Conservation (phyloP, 495 filamentous ascomycete species). For the Xylaria intraflava region DNA sequence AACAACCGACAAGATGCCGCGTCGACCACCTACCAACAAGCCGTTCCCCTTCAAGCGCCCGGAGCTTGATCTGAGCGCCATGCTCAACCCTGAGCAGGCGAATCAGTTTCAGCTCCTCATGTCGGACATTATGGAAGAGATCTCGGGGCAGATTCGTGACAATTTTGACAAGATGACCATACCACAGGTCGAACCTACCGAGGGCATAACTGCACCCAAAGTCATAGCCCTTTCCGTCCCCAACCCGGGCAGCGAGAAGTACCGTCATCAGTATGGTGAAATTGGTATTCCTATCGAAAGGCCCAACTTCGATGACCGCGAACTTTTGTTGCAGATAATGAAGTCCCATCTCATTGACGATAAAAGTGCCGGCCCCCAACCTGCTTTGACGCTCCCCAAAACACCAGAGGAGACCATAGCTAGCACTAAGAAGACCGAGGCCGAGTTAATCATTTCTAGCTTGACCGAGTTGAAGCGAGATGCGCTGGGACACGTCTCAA, state of each 20-base stretch:
- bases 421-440: slow-evolving; percentile 17
- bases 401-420: slow-evolving; percentile 11
- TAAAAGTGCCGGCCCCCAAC: not conserved
- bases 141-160: slow-evolving; percentile 40
- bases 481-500: slow-evolving; percentile 33
- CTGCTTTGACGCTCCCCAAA: slow-evolving; percentile 12
- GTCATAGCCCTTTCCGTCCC: slow-evolving; percentile 12
- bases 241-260: slow-evolving; percentile 21
- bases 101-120: slow-evolving; percentile 30
- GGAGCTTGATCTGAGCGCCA: slow-evolving; percentile 18
- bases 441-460: slow-evolving; percentile 25
- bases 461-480: slow-evolving; percentile 40
- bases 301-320: slow-evolving; percentile 8
- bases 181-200: slow-evolving; percentile 4
- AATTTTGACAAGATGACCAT: slow-evolving; percentile 38
- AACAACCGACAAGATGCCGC: slow-evolving; percentile 14
- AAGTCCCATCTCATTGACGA: slow-evolving; percentile 1
- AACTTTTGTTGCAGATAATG: slow-evolving; percentile 13
- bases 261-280: slow-evolving; percentile 15
- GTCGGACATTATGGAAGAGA: slow-evolving; percentile 38
- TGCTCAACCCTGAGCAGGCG: slow-evolving; percentile 16
- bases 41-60: slow-evolving; percentile 10
- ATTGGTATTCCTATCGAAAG: slow-evolving; percentile 6
- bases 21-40: slow-evolving; percentile 4
- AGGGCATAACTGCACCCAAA: slow-evolving; percentile 20